Evolutionary conservation across 805 yeast species (phyloP), one percentile per base, ranked within the genome.

Genomic region (Cephaloascus fragrans): DNA sequence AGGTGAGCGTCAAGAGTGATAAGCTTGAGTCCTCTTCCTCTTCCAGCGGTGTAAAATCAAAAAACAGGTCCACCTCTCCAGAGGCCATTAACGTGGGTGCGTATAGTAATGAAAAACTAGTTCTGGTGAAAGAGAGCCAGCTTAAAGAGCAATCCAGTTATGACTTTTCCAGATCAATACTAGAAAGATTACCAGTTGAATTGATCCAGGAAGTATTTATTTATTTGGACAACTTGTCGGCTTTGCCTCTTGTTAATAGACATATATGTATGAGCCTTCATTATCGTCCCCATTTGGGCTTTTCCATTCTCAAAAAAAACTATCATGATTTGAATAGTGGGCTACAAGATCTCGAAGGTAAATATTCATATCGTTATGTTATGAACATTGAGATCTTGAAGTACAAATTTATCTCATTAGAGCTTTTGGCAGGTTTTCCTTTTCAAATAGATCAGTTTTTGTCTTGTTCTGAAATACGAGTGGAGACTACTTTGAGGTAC

Each of bases 101-200:
- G n/a, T n/a, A n/a, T n/a, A n/a, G n/a, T n/a, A n/a, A n/a, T n/a
- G n/a, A n/a, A n/a, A n/a, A n/a, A n/a, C n/a, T n/a, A n/a, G n/a
- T n/a, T n/a, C 17, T 12, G 15, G 17, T 12, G 8, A 9, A 37
- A 23, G 20, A 33, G 19, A 35, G 34, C 28, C 10, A 33, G 29
- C 34, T 19, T 9, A 18, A 20, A 12, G 26, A 19, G 20, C 19
- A 39, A 16, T 8, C 10, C 12, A 6, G 12, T 8, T 23, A 8
- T 23, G 28, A 8, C 6, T 23, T 23, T 12, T 6, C 19, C 17
- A 38, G 12, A 39, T 41, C 47, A 10, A 37, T 45, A 35, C 42
- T 69, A 9, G 59, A 58, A 31, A 47, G 51, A 12, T 50, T 74
- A 10, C 79, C 80, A 1, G 39, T 50, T 3, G 77, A 73, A 40